Evolutionary conservation across 179 eudicot species (phyloP).

Genomic region (Camellia oleifera): DNA sequence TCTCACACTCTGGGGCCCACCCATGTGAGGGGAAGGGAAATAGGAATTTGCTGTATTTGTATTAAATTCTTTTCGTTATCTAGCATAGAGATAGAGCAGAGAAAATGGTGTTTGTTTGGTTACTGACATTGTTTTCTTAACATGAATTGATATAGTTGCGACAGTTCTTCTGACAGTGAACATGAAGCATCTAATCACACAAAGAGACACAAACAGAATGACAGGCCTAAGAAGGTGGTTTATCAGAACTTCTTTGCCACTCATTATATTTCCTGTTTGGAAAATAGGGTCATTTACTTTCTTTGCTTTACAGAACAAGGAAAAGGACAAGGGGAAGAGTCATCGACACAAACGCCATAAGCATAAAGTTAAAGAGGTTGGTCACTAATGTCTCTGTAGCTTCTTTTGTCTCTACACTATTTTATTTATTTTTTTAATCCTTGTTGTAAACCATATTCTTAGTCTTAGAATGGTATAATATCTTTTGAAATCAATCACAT

Average conservation of each 20-base stretch:
- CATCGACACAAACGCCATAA: conserved; percentile 59
- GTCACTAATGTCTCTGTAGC: conserved; percentile 19
- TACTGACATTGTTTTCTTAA: not conserved
- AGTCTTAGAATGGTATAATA: not conserved
- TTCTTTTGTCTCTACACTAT: not conserved
- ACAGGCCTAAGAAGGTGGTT: conserved; percentile 70
- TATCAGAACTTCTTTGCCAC: conserved; percentile 3
- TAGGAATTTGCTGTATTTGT: too few relatives aligned
- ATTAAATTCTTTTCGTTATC: not conserved
- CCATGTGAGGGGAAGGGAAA: too few relatives aligned
- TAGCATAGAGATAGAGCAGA: not conserved
- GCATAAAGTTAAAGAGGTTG: conserved; percentile 75
- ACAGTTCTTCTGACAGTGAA: conserved; percentile 81
- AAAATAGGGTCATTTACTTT: conserved; percentile 17
- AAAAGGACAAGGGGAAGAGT: conserved; percentile 69
- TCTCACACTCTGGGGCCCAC: too few relatives aligned
- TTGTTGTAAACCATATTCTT: not conserved
- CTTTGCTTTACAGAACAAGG: conserved; percentile 52
- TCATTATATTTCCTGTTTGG: conserved; percentile 13
- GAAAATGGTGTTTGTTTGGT: not conserved
- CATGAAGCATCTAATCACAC: conserved; percentile 55
- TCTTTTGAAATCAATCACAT: not conserved
- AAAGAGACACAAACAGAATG: conserved; percentile 51
- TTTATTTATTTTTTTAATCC: not conserved
- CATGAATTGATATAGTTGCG: conserved; percentile 5